Evolutionary conservation across 129 eudicot genomes (phyloP), one percentile per base, ranked within the genome.

Genomic region (Flaveria linearis): DNA sequence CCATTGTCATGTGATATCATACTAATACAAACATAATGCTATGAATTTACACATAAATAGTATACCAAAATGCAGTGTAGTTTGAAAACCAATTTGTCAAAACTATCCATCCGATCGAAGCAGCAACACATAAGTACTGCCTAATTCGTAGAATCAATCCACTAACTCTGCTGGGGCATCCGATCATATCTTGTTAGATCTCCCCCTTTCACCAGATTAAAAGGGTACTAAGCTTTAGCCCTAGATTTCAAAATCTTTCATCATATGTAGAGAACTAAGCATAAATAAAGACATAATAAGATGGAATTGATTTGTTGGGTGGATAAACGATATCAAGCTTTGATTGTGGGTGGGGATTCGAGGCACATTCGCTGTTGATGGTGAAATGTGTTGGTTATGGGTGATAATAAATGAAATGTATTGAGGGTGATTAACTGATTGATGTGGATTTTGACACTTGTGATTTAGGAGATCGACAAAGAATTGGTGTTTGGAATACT

Each of bases 31-130:
- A 30, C 36, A 3, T 5, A 30, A 30, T 30, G 5, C 5, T 30
- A 30, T 30, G 36, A 30, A 30, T 30, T 3, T 30, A 30, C 36
- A 30, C 36, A 30, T 3, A 45, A 33, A 52, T 16, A 63, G 9
- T 9, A 49, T 88, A 93, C 98, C 98, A 93, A 74, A 87, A 93
- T 69, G 97, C 96, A 93, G 98, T 90, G 73, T 83, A 90, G 58
- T 80, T 85, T 23, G 98, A 85, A 46, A 93, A 93, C 14, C 92
- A 91, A 42, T 28, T 11, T 85, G 98, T 91, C 62, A 91, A 88
- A 56, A 93, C 96, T 97, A 93, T 93, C 61, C 86, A 87, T 28
- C 84, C 96, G 81, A 90, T 87, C 1, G 98, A 93, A 57, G 92
- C 89, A 85, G 91, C 92, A 75, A 97, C 98, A 85, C 82, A 93